phyloP scores from a whole-genome alignment of 2,329 filamentous ascomycete genomes.

The Thielaviopsis ethacetica region DNA sequence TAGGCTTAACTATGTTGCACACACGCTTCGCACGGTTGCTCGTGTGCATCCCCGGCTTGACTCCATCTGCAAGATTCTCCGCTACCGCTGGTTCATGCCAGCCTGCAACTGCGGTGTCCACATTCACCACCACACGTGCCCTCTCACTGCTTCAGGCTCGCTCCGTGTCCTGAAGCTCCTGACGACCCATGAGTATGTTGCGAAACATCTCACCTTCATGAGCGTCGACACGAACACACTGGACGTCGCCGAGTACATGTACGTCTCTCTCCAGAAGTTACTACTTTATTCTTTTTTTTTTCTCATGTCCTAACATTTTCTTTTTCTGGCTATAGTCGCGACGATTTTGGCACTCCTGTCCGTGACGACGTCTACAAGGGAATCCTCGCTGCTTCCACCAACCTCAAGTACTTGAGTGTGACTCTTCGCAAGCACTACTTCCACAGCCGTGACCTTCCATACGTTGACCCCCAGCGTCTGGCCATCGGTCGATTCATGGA shows the following conservation, averaged over 20 bases:
- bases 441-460: not conserved
- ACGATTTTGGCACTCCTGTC: not conserved
- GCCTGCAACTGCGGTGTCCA: not conserved
- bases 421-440: not conserved
- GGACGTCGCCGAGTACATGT: not conserved
- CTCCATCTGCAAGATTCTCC: not conserved
- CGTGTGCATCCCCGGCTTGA: not conserved
- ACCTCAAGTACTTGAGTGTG: not conserved
- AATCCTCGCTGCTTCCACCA: not conserved
- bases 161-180: not conserved
- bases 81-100: not conserved
- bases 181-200: not conserved
- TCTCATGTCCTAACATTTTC: not conserved
- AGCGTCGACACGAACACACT: not conserved
- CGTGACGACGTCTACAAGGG: not conserved
- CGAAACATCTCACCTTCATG: not conserved
- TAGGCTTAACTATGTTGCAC: not conserved
- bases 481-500: not conserved
- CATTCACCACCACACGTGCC: not conserved
- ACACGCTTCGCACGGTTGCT: not conserved
- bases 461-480: not conserved
- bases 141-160: not conserved
- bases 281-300: no score
- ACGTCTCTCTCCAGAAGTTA: not conserved
- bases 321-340: not conserved